Conservation (phyloP, 306 rosid species). For the Cicer chorassanicum region DNA sequence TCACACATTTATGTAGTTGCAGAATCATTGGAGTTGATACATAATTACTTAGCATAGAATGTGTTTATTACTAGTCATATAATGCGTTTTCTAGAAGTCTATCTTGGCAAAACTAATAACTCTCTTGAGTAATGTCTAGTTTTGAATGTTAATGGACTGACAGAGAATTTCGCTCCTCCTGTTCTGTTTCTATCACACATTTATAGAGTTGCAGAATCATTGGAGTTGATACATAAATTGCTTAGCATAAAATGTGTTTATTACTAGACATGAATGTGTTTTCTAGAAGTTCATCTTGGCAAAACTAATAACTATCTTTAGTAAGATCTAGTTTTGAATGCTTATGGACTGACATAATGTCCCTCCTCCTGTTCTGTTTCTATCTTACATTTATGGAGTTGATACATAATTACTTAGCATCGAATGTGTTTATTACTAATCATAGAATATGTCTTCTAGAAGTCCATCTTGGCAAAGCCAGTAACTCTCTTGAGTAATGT, state of each 20-base stretch:
- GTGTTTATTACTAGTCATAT: too few relatives aligned
- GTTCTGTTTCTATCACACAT: conserved; percentile 47
- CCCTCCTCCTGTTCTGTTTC: conserved; percentile 54
- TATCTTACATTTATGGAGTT: conserved; percentile 39
- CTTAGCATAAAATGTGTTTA: not conserved
- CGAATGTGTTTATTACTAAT: not conserved
- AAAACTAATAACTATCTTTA: conserved; percentile 56
- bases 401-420: not conserved
- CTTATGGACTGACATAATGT: conserved; percentile 58
- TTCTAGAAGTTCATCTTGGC: conserved; percentile 72
- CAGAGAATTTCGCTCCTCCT: conserved; percentile 46
- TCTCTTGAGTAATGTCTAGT: conserved; percentile 50
- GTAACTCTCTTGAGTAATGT: conserved; percentile 50
- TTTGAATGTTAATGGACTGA: conserved; percentile 76
- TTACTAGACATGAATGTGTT: too few relatives aligned
- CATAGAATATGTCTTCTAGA: not conserved
- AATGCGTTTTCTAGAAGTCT: conserved; percentile 46
- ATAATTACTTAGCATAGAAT: conserved; percentile 7
- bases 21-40: conserved; percentile 58
- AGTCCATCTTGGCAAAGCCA: conserved; percentile 89
- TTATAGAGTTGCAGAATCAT: conserved; percentile 51
- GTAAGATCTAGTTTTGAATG: conserved; percentile 67
- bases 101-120: conserved; percentile 80
- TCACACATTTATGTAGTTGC: conserved; percentile 39
- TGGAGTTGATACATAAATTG: conserved; percentile 42